Evolutionary conservation across 768 basidiomycete species (phyloP), one percentile per base, ranked within the genome.

Genomic region (Cubamyces lactineus): DNA sequence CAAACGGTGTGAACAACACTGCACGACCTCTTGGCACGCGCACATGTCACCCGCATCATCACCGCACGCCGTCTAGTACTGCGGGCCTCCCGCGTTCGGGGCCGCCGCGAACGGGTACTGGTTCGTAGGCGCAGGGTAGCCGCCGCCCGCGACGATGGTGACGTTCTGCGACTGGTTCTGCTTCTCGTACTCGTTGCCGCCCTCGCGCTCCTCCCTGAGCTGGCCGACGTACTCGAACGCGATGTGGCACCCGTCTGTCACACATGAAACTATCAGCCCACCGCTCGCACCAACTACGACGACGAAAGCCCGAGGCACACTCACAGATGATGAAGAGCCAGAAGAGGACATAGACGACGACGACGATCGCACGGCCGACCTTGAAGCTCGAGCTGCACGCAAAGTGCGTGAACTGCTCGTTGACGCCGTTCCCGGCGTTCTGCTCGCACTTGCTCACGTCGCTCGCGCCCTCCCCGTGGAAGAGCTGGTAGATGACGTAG

Each of bases 321-420:
- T 54, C 63, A 86, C 85, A 85, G 46, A 86, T 76, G 65, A 82
- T 77, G 57, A 86, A 63, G 51, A 84, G 67, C 84, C 85, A 86
- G 57, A 80, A 77, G 19, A 85, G 24, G 42, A 82, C 72, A 66
- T 82, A 83, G 53, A 82, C 60, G 23, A 73, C 78, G 42, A 85
- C 73, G 53, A 78, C 68, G 15, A 82, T 56, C 46, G 75, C 77
- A 61, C 82, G 81, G 66, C 77, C 70, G 43, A 82, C 64, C 17
- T 75, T 75, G 62, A 81, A 73, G 15, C 76, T 78, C 9, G 70
- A 76, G 53, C 75, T 72, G 70, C 84, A 86, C 2, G 76, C 66
- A 19, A 78, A 74, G 49, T 67, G 64, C n/a, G 74, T 73, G 39
- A 70, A 51, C 2, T 68, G 62, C 61, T 74, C 70, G 28, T 57